Percentiles rank a stretch among this genome's conserved stretches.
Conservation (phyloP, 148 eudicot genomes). For the Chenopodium formosanum region DNA sequence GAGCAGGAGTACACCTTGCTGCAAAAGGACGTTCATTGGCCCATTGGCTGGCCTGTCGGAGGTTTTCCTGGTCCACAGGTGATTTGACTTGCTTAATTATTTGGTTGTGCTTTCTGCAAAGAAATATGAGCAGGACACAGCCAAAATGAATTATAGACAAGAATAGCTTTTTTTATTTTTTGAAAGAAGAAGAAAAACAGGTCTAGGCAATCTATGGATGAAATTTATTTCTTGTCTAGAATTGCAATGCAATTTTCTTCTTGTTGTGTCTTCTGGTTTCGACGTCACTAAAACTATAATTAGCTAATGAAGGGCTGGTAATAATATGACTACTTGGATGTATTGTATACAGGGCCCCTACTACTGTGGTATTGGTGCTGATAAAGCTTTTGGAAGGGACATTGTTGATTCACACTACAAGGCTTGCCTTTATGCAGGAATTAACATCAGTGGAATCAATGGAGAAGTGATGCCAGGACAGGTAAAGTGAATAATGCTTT, state of each 20-base stretch:
- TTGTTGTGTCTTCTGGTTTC: neutral
- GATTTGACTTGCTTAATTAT: neutral
- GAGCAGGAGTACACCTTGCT: conserved; percentile 68
- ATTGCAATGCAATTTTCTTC: neutral
- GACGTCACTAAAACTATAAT: neutral
- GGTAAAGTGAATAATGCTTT: conserved; percentile 26
- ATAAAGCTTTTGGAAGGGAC: conserved; percentile 63
- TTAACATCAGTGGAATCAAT: conserved; percentile 57
- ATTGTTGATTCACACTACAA: conserved; percentile 61
- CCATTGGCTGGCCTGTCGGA: conserved; percentile 63
- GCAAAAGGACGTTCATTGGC: conserved; percentile 62
- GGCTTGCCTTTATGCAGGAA: conserved; percentile 57
- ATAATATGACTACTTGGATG: neutral
- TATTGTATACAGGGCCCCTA: conserved; percentile 42
- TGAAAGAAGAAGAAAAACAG: neutral
- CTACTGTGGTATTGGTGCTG: conserved; percentile 61
- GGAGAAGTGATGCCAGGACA: conserved; percentile 74
- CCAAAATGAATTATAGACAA: neutral
- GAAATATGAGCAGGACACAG: neutral
- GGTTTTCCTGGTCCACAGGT: conserved; percentile 67
- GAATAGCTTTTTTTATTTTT: too few relatives aligned
- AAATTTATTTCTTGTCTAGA: neutral
- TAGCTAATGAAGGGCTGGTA: neutral
- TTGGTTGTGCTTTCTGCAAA: neutral
- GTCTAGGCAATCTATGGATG: neutral